phyloP scores from a whole-genome alignment of 306 rosid species.

The Hippophae rhamnoides region DNA sequence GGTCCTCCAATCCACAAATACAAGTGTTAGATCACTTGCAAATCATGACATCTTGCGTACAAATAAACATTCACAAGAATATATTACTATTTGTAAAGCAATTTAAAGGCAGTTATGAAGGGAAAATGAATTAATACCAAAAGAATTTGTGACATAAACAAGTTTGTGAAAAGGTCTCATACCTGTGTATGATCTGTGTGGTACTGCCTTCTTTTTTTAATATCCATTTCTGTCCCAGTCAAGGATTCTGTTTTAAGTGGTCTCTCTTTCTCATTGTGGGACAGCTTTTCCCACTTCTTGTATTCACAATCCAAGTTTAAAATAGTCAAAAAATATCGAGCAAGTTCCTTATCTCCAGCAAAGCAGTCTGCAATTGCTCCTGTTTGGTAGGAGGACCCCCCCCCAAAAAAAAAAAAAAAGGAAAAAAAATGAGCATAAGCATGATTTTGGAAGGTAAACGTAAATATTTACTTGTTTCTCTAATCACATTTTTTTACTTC shows the following conservation, averaged over 20 bases:
- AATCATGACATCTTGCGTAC: too few relatives aligned
- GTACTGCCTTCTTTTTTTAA: conserved; percentile 34
- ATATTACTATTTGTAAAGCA: neutral
- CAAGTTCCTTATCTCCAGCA: conserved; percentile 39
- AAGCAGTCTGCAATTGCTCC: conserved; percentile 53
- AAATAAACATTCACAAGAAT: too few relatives aligned
- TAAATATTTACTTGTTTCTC: too few relatives aligned
- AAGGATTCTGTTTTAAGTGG: conserved; percentile 12
- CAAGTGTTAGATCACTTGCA: too few relatives aligned
- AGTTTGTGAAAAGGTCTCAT: neutral
- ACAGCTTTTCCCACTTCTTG: conserved; percentile 36
- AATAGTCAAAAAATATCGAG: conserved; percentile 34
- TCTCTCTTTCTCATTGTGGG: conserved; percentile 10
- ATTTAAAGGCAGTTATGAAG: neutral
- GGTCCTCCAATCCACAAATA: too few relatives aligned
- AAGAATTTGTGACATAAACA: neutral
- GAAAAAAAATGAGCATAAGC: conserved; percentile 6
- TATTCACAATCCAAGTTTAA: conserved; percentile 38
- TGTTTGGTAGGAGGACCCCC: too few relatives aligned
- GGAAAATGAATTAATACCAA: neutral
- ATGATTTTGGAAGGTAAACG: too few relatives aligned
- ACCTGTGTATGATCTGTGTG: conserved; percentile 84
- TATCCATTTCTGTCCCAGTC: conserved; percentile 15
- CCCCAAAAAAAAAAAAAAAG: too few relatives aligned
- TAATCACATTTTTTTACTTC: too few relatives aligned